phyloP scores from a whole-genome alignment of 2,329 filamentous ascomycete species.

The Pyrenophora seminiperda region DNA sequence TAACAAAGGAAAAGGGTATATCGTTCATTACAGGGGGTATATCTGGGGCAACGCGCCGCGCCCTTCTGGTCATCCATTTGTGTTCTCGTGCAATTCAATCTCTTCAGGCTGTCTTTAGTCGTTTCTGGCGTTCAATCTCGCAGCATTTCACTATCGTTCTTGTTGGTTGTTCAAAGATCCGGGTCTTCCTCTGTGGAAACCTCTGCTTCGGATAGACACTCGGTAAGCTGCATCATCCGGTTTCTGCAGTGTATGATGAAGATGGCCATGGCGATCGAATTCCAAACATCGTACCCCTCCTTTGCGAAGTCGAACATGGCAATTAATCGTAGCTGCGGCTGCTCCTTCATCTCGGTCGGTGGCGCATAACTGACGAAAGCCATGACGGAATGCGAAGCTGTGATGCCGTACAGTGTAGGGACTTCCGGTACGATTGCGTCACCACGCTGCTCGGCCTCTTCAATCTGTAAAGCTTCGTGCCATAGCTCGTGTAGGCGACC shows the following conservation, averaged over 20 bases:
- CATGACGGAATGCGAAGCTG: constrained; percentile 60
- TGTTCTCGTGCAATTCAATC: neutral
- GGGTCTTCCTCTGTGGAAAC: constrained; percentile 30
- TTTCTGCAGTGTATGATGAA: constrained; percentile 60
- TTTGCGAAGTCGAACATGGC: constrained; percentile 61
- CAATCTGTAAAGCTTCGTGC: constrained; percentile 44
- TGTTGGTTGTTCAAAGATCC: constrained; percentile 30
- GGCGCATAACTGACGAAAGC: constrained; percentile 58
- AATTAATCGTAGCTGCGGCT: constrained; percentile 49
- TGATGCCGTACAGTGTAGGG: constrained; percentile 60
- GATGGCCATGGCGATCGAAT: constrained; percentile 62
- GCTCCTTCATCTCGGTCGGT: constrained; percentile 32
- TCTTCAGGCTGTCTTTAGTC: constrained; percentile 4
- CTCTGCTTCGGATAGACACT: constrained; percentile 36
- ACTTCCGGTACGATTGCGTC: constrained; percentile 23
- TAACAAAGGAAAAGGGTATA: constrained; percentile 18
- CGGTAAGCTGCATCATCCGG: constrained; percentile 54
- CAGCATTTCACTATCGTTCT: neutral
- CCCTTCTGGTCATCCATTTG: constrained; percentile 4
- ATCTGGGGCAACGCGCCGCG: constrained; percentile 22
- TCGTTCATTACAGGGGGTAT: constrained; percentile 23
- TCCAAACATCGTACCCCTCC: constrained; percentile 64
- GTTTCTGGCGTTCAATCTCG: neutral
- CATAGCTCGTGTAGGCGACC: constrained; percentile 52
- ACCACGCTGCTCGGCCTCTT: constrained; percentile 9